phyloP scores from a whole-genome alignment of 2,329 filamentous ascomycete species.

The Dothideomycetes sp. region DNA sequence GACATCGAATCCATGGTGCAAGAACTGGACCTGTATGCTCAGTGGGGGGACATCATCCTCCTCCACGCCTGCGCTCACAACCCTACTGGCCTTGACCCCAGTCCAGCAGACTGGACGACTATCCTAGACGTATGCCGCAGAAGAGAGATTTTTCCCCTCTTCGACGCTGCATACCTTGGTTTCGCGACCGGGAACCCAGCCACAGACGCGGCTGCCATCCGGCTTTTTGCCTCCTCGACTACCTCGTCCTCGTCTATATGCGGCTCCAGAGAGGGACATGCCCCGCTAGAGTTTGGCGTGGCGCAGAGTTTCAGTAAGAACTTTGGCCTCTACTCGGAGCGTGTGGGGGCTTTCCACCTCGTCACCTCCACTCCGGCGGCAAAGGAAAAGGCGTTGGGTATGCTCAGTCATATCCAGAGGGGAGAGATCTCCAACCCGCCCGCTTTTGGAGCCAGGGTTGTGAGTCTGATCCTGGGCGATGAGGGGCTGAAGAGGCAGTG shows the following conservation, averaged over 20 bases:
- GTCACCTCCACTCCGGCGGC: slow-evolving; percentile 49
- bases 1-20: slow-evolving; percentile 86
- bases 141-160: slow-evolving; percentile 19
- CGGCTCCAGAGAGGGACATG: too few relatives aligned
- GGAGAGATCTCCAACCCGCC: slow-evolving; percentile 93
- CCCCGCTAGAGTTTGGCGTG: slow-evolving; percentile 42
- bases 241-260: too few relatives aligned
- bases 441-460: slow-evolving; percentile 79
- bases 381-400: slow-evolving; percentile 54
- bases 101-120: slow-evolving; percentile 21
- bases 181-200: slow-evolving; percentile 21
- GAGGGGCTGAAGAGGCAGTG: slow-evolving; percentile 66
- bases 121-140: slow-evolving; percentile 16
- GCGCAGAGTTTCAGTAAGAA: slow-evolving; percentile 41
- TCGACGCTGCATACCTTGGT: slow-evolving; percentile 24
- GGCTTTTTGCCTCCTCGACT: slow-evolving; percentile 22
- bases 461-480: slow-evolving; percentile 68
- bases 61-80: slow-evolving; percentile 35
- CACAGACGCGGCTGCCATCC: slow-evolving; percentile 21
- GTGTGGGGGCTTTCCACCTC: slow-evolving; percentile 84
- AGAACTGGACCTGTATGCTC: slow-evolving; percentile 70
- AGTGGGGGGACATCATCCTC: slow-evolving; percentile 19
- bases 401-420: slow-evolving; percentile 79
- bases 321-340: slow-evolving; percentile 73
- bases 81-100: slow-evolving; percentile 31